phyloP scores from a whole-genome alignment of 352 stramenopile genomes.

The Globisporangium orthogonon region DNA sequence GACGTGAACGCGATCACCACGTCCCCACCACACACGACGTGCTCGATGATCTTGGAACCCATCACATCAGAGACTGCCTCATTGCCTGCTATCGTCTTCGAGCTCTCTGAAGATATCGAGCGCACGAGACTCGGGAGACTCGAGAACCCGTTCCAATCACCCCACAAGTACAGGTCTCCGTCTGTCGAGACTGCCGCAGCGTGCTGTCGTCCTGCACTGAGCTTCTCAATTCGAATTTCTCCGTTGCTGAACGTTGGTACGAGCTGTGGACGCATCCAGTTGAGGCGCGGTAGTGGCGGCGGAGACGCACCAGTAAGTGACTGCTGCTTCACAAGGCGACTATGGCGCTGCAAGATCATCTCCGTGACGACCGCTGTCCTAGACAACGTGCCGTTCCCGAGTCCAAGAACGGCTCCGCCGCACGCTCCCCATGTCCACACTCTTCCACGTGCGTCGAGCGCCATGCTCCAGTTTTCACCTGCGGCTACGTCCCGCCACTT shows the following conservation, averaged over 20 bases:
- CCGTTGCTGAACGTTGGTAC: slow-evolving; percentile 32
- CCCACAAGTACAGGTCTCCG: slow-evolving; percentile 92
- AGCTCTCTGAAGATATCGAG: background rate
- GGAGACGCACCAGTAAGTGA: background rate
- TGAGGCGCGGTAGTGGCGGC: slow-evolving; percentile 18
- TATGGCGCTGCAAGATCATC: slow-evolving; percentile 36
- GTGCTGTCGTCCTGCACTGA: slow-evolving; percentile 87
- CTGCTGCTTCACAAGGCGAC: slow-evolving; percentile 19
- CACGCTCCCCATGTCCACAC: slow-evolving; percentile 82
- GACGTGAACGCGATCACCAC: slow-evolving; percentile 41
- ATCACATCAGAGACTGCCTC: slow-evolving; percentile 6
- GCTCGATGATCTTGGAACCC: slow-evolving; percentile 27
- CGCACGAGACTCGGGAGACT: slow-evolving; percentile 12
- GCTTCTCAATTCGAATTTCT: slow-evolving; percentile 28
- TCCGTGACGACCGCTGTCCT: slow-evolving; percentile 24
- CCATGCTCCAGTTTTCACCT: slow-evolving; percentile 77
- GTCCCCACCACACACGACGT: slow-evolving; percentile 43
- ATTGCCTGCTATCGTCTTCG: background rate
- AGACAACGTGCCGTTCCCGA: slow-evolving; percentile 16
- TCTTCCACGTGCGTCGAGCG: slow-evolving; percentile 46
- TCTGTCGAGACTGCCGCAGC: slow-evolving; percentile 77
- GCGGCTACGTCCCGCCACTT: slow-evolving; percentile 44
- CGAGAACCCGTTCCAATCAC: slow-evolving; percentile 12
- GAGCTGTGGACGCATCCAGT: slow-evolving; percentile 38
- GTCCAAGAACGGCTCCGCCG: slow-evolving; percentile 58